These are phyloP conservation scores for Epichloe typhina DNA, from an alignment of 2,329 filamentous ascomycete genomes.

Conservation along the genomic window DNA sequence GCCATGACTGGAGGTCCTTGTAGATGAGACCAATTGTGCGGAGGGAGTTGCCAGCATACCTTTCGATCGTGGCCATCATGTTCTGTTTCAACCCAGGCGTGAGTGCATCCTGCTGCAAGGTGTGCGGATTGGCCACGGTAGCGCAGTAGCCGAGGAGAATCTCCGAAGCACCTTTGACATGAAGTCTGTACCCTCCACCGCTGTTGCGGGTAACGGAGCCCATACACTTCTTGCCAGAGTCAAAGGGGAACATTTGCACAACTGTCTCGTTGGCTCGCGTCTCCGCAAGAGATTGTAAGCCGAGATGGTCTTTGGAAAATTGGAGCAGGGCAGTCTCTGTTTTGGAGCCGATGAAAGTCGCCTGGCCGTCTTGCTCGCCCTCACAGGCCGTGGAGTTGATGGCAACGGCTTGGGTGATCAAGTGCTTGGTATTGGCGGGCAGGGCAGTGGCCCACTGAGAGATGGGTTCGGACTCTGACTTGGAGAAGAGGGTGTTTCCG, in stretches of 20 bases:
- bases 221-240: constrained; percentile 64
- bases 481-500: constrained; percentile 21
- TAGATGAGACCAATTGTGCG: constrained; percentile 77
- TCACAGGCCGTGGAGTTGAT: constrained; percentile 66
- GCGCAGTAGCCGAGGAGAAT: constrained; percentile 45
- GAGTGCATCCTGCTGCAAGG: constrained; percentile 37
- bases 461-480: constrained; percentile 10
- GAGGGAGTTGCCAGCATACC: constrained; percentile 71
- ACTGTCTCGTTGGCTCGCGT: constrained; percentile 47
- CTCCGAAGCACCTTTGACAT: constrained; percentile 52
- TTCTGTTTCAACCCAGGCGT: constrained; percentile 33
- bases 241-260: constrained; percentile 60
- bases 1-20: constrained; percentile 76
- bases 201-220: constrained; percentile 38
- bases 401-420: constrained; percentile 46
- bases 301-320: constrained; percentile 52
- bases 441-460: constrained; percentile 24
- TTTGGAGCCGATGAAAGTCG: constrained; percentile 62
- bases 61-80: constrained; percentile 44
- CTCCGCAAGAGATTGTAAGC: constrained; percentile 50
- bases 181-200: constrained; percentile 39
- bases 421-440: constrained; percentile 27
- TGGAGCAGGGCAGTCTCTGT: constrained; percentile 64
- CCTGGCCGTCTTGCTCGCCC: constrained; percentile 51
- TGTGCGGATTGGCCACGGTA: constrained; percentile 30